A percentile compares a stretch with the other conserved stretches of the same genome.
phyloP scores from a whole-genome alignment of 257 asterid species.

The Nicotiana paniculata region DNA sequence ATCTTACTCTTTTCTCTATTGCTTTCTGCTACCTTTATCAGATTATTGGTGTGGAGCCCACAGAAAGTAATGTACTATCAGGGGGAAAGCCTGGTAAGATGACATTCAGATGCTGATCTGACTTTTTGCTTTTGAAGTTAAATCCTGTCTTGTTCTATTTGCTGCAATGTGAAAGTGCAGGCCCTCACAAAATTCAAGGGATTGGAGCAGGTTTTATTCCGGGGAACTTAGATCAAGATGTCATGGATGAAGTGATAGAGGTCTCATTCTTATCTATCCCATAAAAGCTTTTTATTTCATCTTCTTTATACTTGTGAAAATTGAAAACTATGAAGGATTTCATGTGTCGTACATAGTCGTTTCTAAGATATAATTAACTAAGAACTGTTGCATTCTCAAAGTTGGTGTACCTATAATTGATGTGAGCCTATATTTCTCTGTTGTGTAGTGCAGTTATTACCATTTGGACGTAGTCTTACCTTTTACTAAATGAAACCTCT shows the following conservation, averaged over 20 bases:
- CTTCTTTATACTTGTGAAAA: background rate
- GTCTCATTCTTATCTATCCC: constrained; percentile 26
- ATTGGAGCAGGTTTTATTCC: constrained; percentile 99
- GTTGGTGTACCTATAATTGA: background rate
- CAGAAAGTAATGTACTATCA: constrained; percentile 84
- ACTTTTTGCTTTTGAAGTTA: constrained; percentile 23
- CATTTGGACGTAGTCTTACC: background rate
- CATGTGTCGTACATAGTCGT: background rate
- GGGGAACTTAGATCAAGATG: constrained; percentile 77
- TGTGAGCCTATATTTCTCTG: background rate
- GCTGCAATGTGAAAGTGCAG: constrained; percentile 81
- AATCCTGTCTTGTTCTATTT: constrained; percentile 47
- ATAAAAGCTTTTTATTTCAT: background rate
- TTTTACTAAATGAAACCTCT: background rate
- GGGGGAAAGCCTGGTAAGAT: constrained; percentile 99
- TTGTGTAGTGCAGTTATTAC: background rate
- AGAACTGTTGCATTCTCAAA: background rate
- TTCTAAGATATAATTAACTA: background rate
- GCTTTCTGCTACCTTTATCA: constrained; percentile 18
- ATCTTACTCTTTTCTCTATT: constrained; percentile 7
- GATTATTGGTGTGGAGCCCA: constrained; percentile 95
- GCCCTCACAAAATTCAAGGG: constrained; percentile 99
- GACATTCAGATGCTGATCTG: constrained; percentile 19
- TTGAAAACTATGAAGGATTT: background rate
- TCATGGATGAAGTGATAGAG: constrained; percentile 97